Percentiles rank a stretch among this genome's conserved stretches.
Conservation (phyloP, 2,329 filamentous ascomycete genomes). For the Trichoderma sp. region DNA sequence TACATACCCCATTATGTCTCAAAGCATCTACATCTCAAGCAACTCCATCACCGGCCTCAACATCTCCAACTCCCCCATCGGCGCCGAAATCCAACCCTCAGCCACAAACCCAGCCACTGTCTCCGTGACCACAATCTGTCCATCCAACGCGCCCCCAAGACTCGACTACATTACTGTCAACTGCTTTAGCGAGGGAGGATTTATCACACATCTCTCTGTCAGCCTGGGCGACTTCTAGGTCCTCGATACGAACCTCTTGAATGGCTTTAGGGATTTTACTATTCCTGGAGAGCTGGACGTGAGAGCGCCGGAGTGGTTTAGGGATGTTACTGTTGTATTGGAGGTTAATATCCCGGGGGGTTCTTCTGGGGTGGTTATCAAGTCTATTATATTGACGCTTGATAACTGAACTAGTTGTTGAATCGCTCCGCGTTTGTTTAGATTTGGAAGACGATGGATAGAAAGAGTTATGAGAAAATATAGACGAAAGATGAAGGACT, state of each 20-base stretch:
- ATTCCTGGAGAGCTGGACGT: not conserved
- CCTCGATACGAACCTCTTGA: not conserved
- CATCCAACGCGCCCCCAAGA: too few species aligned
- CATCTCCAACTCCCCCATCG: not conserved
- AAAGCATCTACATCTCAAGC: not conserved
- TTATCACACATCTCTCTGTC: not conserved
- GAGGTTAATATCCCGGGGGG: not conserved
- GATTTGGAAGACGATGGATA: not conserved
- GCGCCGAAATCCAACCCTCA: not conserved
- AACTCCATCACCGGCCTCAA: not conserved
- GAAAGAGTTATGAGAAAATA: not conserved
- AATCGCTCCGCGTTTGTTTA: not conserved
- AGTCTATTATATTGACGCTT: not conserved
- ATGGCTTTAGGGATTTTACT: not conserved
- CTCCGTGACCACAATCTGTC: not conserved
- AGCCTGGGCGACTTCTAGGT: not conserved
- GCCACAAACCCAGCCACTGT: not conserved
- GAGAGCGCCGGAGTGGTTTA: not conserved
- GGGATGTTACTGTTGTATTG: not conserved
- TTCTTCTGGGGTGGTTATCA: not conserved
- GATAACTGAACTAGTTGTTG: not conserved
- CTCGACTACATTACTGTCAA: too few species aligned
- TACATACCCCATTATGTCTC: not conserved
- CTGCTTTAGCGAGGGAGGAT: not conserved
- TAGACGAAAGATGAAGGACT: not conserved